Base-by-base conservation (phyloP, 805 yeast genomes). In the Yarrowia keelungensis region DNA sequence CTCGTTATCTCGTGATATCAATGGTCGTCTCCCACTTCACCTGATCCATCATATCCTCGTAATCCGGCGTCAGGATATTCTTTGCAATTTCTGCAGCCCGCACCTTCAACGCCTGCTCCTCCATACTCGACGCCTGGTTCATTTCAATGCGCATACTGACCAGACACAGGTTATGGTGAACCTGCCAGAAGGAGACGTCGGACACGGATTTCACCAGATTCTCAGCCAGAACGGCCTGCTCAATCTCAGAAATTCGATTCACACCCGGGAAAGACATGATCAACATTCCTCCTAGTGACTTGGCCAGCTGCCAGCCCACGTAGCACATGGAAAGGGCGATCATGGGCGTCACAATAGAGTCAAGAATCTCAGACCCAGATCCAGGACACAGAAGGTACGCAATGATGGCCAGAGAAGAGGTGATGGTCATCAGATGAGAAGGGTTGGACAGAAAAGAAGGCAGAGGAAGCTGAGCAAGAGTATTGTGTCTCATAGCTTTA, bases 271-370 rank as follows among this genome's bases (percentile, higher is more conserved):
- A 80, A 12, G 81, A 78, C 81, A 81, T 76, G 62, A 81, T 78
- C 64, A 81, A 78, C 82, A 81, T 81, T 46, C 82, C 79, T 2
- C 82, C 82, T 39, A 80, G 75, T 22, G 78, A 74, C 65, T 80
- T 76, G 5, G 82, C 76, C 9, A 80, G 73, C 69, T 73, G 71
- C 79, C 81, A 81, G 8, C 83, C 83, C 19, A 77, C 72, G 68
- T 74, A 76, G 69, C 80, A 75, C 83, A 81, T 81, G n/a, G 79
- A 71, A 8, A 69, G 69, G 19, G 82, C 81, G 54, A 81, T 79
- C 14, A 72, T 56, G 22, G 82, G 79, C 12, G 81, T 79, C 46
- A 81, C 69, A 22, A 76, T 39, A 8, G 73, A 70, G 71, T 81
- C 83, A 8, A 79, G 71, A 42, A 72, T 39, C n/a, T 64, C 65